Evolutionary conservation across 2,329 filamentous ascomycete genomes (phyloP), one percentile per base, ranked within the genome.

Genomic region (Huntiella savannae): DNA sequence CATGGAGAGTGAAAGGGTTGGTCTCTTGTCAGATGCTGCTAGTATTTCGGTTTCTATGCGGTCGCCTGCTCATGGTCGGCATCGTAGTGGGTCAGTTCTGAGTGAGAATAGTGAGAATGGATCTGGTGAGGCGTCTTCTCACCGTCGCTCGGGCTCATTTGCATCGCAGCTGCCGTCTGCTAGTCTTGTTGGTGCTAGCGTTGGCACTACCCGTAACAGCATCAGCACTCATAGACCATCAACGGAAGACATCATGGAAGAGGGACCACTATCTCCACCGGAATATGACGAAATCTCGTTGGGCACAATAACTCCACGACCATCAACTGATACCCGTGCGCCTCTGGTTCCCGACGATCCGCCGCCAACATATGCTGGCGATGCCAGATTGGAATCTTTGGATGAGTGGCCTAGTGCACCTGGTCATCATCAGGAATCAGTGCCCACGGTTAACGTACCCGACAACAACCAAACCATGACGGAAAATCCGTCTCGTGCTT

Each of bases 1-100:
- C 51, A 69, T 67, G 13, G 82, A 86, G 53, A 83, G 77, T 54
- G 81, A 88, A 56, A 67, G 75, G 28, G 65, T 78, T 38, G 81
- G 81, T 1, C 62, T 88, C 6, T 66, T 88, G 10, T 81, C 79
- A 33, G 77, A 79, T 52, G 76, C 79, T 1, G 82, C 79, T 2
- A 77, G 72, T 53, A 79, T 83, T 39, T 61, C 62, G 17, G 51
- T 54, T 54, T 61, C 61, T 50, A 57, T 57, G 52, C 58, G 56
- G 39, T 45, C 49, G 5, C 45, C 45, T 6, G 33, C 37, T 3
- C 65, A 70, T 52, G 59, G 59, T 1, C 64, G 71, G 46, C 63
- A 66, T 33, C 60, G 61, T 16, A 73, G 70, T 55, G 70, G 67
- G 54, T 76, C 74, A 1, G 62, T 72, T 12, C 55, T 73, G n/a